Evolutionary conservation across 805 yeast genomes (phyloP).

Genomic region (Scheffersomyces coipomensis): DNA sequence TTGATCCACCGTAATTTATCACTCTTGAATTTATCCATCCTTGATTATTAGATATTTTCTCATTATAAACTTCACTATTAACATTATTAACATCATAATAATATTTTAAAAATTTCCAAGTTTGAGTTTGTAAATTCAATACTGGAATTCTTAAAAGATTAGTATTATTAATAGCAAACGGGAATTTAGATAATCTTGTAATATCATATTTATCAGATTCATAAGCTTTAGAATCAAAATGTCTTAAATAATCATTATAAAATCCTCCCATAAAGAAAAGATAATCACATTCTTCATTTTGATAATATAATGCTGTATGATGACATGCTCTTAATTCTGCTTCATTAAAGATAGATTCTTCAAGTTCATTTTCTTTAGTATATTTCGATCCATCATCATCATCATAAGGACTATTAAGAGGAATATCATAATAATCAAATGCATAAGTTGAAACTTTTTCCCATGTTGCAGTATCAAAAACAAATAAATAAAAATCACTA

Average conservation of each 20-base stretch:
- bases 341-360: conserved; percentile 26
- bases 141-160: conserved; percentile 32
- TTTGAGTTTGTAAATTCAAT: conserved; percentile 37
- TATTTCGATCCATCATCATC: conserved; percentile 26
- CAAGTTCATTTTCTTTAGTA: conserved; percentile 21
- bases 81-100: conserved; percentile 27
- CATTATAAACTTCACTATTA: conserved; percentile 18
- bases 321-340: conserved; percentile 44
- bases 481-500: conserved; percentile 32
- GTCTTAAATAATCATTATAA: conserved; percentile 33
- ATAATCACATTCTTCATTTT: conserved; percentile 31
- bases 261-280: conserved; percentile 41
- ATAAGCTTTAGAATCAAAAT: conserved; percentile 27
- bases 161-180: conserved; percentile 23
- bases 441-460: conserved; percentile 28
- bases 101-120: conserved; percentile 38
- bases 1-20: conserved; percentile 27
- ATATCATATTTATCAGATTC: conserved; percentile 34
- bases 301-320: conserved; percentile 33
- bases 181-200: conserved; percentile 27
- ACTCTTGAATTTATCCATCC: conserved; percentile 27
- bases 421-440: conserved; percentile 31
- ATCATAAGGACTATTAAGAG: conserved; percentile 20
- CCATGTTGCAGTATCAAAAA: conserved; percentile 35
- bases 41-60: conserved; percentile 15